A percentile compares a stretch with the other conserved stretches of the same genome.
These are phyloP conservation scores for Rhizophagus clarus DNA, from an alignment of 192 early-diverging fungal genomes.

Conservation along the genomic window DNA sequence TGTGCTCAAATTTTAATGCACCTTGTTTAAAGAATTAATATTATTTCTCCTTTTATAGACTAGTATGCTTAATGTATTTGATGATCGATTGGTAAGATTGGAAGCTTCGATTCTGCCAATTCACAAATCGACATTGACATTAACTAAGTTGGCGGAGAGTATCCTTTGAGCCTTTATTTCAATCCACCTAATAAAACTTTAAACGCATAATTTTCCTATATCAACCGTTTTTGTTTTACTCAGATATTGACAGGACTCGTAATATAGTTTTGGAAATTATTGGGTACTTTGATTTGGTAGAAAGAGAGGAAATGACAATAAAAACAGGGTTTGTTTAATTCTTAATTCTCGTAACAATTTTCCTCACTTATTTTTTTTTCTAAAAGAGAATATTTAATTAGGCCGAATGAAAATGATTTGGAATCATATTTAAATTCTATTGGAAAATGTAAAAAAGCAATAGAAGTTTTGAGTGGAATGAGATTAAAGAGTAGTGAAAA, in stretches of 20 bases:
- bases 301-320: conserved; percentile 66
- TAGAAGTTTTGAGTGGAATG: conserved; percentile 38
- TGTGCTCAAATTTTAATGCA: too few species aligned
- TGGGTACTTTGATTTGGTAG: conserved; percentile 67
- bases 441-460: conserved; percentile 53
- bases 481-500: conserved; percentile 42
- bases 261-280: conserved; percentile 62
- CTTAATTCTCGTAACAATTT: background rate
- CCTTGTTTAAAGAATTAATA: too few species aligned
- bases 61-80: conserved; percentile 74
- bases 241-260: conserved; percentile 72
- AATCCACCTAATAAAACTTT: background rate
- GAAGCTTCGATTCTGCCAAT: conserved; percentile 82
- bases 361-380: background rate
- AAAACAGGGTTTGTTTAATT: conserved; percentile 56
- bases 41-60: conserved; percentile 43
- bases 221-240: background rate
- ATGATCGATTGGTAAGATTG: conserved; percentile 67
- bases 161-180: conserved; percentile 28
- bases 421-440: conserved; percentile 63
- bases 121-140: conserved; percentile 70
- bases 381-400: conserved; percentile 19
- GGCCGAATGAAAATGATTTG: conserved; percentile 58
- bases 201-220: background rate
- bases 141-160: conserved; percentile 77